phyloP scores from a whole-genome alignment of 2,329 filamentous ascomycete species.

The Lizonia empirigonia region DNA sequence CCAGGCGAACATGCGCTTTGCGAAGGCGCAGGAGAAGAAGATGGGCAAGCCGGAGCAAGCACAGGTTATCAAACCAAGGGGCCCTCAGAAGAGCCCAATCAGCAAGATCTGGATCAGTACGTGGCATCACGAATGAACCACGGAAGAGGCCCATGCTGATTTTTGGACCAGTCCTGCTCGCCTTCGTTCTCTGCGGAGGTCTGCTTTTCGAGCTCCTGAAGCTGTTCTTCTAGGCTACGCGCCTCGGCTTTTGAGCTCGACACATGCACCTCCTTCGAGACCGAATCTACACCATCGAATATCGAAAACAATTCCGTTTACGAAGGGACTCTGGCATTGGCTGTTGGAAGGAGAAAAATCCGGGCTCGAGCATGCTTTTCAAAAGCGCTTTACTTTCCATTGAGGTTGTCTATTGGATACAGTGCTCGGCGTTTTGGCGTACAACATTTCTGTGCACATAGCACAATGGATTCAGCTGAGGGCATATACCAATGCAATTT shows the following conservation, averaged over 20 bases:
- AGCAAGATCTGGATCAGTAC: slow-evolving; percentile 65
- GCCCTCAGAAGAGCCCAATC: slow-evolving; percentile 59
- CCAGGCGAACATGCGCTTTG: slow-evolving; percentile 79
- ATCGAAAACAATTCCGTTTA: too few species aligned
- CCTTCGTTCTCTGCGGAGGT: slow-evolving; percentile 68
- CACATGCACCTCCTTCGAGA: background rate
- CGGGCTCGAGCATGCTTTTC: background rate
- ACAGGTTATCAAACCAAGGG: slow-evolving; percentile 57
- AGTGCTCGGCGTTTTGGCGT: slow-evolving; percentile 15
- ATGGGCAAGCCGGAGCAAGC: slow-evolving; percentile 67
- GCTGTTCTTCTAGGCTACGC: slow-evolving; percentile 48
- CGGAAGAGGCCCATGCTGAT: background rate
- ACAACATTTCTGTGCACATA: slow-evolving; percentile 4
- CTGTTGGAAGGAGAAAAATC: background rate
- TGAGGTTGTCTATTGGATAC: slow-evolving; percentile 3
- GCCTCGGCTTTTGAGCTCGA: background rate
- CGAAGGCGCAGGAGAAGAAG: slow-evolving; percentile 71
- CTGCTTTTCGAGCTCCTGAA: slow-evolving; percentile 63
- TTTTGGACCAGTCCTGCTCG: slow-evolving; percentile 57
- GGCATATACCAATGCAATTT: slow-evolving; percentile 9
- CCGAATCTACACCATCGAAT: background rate
- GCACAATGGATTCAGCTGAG: background rate
- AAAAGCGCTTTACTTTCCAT: slow-evolving; percentile 1
- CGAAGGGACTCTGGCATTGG: background rate
- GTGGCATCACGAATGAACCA: slow-evolving; percentile 34